Base-by-base conservation (phyloP, 441 rosid genomes). In the Croton laevigatus region DNA sequence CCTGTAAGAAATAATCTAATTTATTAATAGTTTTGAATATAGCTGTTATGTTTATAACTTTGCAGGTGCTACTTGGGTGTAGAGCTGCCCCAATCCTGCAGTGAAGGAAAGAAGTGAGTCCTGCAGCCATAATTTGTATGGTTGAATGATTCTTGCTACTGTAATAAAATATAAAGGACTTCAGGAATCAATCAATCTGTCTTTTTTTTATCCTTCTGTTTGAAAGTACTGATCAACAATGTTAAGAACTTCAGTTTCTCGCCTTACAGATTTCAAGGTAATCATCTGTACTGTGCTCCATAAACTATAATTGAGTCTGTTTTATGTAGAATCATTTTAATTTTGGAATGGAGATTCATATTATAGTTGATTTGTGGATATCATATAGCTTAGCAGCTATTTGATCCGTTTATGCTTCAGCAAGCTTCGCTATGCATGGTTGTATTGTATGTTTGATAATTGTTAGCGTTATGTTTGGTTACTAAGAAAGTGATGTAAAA, bases 251-350 rank as follows among this genome's bases (percentile, higher is more conserved):
- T 83, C 86, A 16, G 80, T 79, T 71, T 85, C 90, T 23, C 82
- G 88, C 53, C 79, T 88, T 49, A 71, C 84, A 72, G 66, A 82
- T 76, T 74, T 86, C 63, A 85, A 90, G 91, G 91, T 88, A 62
- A 51, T 80, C 78, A 10, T 70, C 34, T 62, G 34, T 4, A 14
- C 17, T 27, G 32, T 27, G 32, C 32, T 27, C 8, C 9, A 22
- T 44, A 4, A 20, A 34, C 19, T 8, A 17, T 19, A 34, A 27
- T 13, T 66, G 8, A 4, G 22, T 10, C 27, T 53, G 6, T 32
- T 19, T 54, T 37, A 1, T 27, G 32, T 27, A 27, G 32, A 1
- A 27, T 27, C 32, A 27, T 27, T 36, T 67, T 12, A 4, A 6
- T 40, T 7, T 40, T 6, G 10, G 10, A 40, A 40, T 1, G 44